phyloP scores from a whole-genome alignment of 495 filamentous ascomycete genomes.

The Hamigera avellanea region DNA sequence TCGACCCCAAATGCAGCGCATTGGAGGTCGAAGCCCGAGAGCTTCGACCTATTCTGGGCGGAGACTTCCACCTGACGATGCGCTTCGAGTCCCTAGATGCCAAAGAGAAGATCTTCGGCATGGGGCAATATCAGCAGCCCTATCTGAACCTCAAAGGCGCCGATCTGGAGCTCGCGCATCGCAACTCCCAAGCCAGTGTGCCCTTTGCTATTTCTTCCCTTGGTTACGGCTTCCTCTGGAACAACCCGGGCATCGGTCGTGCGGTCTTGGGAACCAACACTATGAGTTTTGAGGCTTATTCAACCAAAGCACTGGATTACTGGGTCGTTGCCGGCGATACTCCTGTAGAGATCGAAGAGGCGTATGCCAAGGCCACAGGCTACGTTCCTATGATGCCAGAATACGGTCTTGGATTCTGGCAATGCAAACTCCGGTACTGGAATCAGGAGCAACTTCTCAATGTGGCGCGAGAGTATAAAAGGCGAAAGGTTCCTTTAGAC shows the following conservation, averaged over 20 bases:
- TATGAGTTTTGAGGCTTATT: conserved; percentile 47
- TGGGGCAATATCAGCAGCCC: conserved; percentile 53
- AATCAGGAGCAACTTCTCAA: conserved; percentile 45
- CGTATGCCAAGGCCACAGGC: conserved; percentile 39
- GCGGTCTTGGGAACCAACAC: conserved; percentile 44
- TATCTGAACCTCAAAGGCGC: conserved; percentile 42
- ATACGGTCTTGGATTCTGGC: conserved; percentile 51
- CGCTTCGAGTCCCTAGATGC: conserved; percentile 39
- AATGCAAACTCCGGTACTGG: conserved; percentile 48
- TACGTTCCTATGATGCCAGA: conserved; percentile 51
- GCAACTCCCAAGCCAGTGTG: conserved; percentile 47
- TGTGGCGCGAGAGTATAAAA: conserved; percentile 41
- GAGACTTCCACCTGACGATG: conserved; percentile 40
- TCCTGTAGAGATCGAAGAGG: conserved; percentile 38
- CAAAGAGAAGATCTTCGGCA: conserved; percentile 46
- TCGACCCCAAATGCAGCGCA: conserved; percentile 44
- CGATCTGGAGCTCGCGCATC: conserved; percentile 48
- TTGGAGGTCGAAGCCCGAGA: conserved; percentile 41
- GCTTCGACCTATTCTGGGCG: conserved; percentile 38
- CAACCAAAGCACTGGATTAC: conserved; percentile 41
- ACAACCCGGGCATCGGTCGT: conserved; percentile 44
- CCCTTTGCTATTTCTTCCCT: conserved; percentile 42
- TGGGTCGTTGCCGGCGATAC: conserved; percentile 46
- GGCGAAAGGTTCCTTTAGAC: conserved; percentile 38
- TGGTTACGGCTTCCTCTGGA: conserved; percentile 50